Evolutionary conservation across 495 filamentous ascomycete genomes (phyloP).

Genomic region (Xylaria nigripes): DNA sequence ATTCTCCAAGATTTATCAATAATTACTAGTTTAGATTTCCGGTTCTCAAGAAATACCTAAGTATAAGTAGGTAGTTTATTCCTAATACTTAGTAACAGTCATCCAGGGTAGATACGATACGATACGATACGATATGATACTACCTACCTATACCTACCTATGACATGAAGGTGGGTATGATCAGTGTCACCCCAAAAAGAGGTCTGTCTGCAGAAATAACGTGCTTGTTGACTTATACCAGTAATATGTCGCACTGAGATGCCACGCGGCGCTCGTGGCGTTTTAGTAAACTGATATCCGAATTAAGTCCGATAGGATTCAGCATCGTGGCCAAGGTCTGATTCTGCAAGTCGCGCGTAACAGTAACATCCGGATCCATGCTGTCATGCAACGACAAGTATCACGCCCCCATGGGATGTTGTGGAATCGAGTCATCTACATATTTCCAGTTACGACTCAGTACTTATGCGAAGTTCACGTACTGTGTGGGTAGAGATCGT

Average conservation of each 20-base stretch:
- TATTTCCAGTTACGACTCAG: no score
- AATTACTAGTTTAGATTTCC: no score
- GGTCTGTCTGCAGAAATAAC: slow-evolving; percentile 8
- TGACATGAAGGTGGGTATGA: slow-evolving; percentile 2
- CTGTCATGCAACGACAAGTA: slow-evolving; percentile 7
- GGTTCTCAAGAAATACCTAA: no score
- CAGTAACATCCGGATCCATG: neutral
- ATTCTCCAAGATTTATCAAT: no score
- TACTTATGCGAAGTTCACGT: no score
- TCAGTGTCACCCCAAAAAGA: slow-evolving; percentile 5
- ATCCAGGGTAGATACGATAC: no score
- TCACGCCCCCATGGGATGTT: neutral
- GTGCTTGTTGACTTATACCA: slow-evolving; percentile 4
- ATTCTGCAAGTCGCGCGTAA: neutral
- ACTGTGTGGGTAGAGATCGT: no score
- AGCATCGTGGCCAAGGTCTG: slow-evolving; percentile 2
- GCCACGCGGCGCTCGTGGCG: slow-evolving; percentile 3
- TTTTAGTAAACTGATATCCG: slow-evolving; percentile 4
- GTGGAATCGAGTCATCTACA: no score
- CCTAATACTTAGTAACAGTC: no score
- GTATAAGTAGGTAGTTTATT: no score
- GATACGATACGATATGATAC: no score
- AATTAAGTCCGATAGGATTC: slow-evolving; percentile 11
- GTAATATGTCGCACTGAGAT: slow-evolving; percentile 8
- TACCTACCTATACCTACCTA: neutral